Evolutionary conservation across 257 asterid genomes (phyloP), one percentile per base, ranked within the genome.

Genomic region (Scutellaria minor): DNA sequence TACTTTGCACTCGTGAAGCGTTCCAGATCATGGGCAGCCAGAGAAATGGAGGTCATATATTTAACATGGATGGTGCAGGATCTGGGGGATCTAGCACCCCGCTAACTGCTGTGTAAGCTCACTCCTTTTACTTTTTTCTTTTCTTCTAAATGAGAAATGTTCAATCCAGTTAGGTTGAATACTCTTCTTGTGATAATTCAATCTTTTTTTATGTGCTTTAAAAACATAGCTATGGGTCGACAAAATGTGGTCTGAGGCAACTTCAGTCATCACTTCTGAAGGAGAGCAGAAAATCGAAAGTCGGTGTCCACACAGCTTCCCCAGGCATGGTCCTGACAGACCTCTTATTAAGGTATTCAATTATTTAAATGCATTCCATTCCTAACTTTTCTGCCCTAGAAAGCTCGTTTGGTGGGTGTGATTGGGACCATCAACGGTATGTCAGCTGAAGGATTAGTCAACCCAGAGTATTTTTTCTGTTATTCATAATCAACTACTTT

Each of bases 71-170:
- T 77, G 99, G 99, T 76, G 97, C 96, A 3, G 97, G 99, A 56
- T 94, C 97, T 37, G 99, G 99, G 47, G 99, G 99, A 53, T 94
- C 97, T 40, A 94, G 99, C 85, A 94, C 99, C 63, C 99, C 99
- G 11, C 85, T 94, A 59, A 94, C 97, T 14, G 97, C 99, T 45
- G 97, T 91, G 99, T 94, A 88, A 85, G 96, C 76, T 74, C 60
- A 68, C 47, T 70, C 63, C 54, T 66, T n/a, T 11, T 37, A 24
- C 48, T 20, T 1, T 40, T 22, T 42, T 20, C 24, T 52, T 75
- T 72, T 52, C 15, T 18, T 41, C 69, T 39, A 24, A 44, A 47
- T 12, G 9, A 27, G 7, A 20, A 48, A 81, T 77, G 64, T 7
- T 72, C 6, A 22, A 64, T 18, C 48, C 18, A 18, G 18, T 18